Base-by-base conservation (phyloP, 805 yeast species). In the Lipomyces spencermartinsiae region DNA sequence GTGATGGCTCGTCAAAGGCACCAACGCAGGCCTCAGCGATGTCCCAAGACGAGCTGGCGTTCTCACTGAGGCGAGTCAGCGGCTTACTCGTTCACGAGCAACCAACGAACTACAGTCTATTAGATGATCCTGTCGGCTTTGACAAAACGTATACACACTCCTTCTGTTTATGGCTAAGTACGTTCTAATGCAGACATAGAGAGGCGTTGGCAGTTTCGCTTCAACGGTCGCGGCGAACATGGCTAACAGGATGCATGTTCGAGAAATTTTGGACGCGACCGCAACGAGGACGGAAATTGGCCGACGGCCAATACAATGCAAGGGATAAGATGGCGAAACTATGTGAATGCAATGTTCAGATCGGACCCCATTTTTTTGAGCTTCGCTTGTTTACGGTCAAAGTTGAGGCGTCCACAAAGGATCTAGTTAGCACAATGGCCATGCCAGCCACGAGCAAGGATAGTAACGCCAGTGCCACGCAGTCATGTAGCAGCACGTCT, bases 241-340 rank as follows among this genome's bases (percentile, higher is more conserved):
- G 91, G 91, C 76, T 89, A 69, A 75, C 88, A 78, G 83, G 89
- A 3, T 84, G 84, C 46, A 86, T 92, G 84, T 93, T 94, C 74
- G 86, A 86, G 67, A 82, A 89, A 59, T 92, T 88, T 73, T 94
- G 98, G 97, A 83, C 89, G 7, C 87, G 90, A 68, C 90, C 89
- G 63, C 84, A 87, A 67, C 78, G 87, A 64, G 84, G 88, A 70
- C 83, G 82, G 64, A 86, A 80, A 76, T 82, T 76, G 68, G 76
- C 82, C 68, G 83, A 82, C 65, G 78, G 79, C 55, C 84, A 80
- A 73, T 78, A 76, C n/a, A 86, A 85, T 75, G 89, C 91, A 4
- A 81, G 96, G 73, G 98, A 94, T 71, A 88, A 88, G 65, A 93
- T 93, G 97, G 89, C 92, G 68, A 93, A 92, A 76, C 80, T 95